Evolutionary conservation across 2,329 filamentous ascomycete genomes (phyloP).

Genomic region (Triangularia verruculosa): DNA sequence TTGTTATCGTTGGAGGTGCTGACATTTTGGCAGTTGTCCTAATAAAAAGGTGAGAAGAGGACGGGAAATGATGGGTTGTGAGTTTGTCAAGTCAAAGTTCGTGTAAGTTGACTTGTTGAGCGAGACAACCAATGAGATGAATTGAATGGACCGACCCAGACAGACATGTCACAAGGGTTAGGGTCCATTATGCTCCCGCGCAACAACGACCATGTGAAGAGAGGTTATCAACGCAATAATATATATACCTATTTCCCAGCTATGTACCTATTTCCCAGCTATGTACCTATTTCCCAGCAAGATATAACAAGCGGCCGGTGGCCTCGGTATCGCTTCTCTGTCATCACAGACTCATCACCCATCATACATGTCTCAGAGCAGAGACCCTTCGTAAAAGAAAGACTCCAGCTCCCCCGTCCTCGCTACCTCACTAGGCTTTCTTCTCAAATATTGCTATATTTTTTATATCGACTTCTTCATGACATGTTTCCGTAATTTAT

Average conservation of each 20-base stretch:
- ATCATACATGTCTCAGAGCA: neutral
- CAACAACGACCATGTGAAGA: neutral
- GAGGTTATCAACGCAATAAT: too few relatives aligned
- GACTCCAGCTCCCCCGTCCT: neutral
- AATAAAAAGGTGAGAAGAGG: neutral
- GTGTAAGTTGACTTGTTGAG: neutral
- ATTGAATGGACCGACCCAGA: too few relatives aligned
- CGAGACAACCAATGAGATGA: neutral
- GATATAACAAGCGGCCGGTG: neutral
- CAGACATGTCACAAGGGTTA: too few relatives aligned
- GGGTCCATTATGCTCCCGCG: neutral
- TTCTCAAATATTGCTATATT: too few relatives aligned
- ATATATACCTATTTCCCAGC: too few relatives aligned
- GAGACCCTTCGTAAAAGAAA: neutral
- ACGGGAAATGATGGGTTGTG: neutral
- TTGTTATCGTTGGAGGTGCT: conserved; percentile 53
- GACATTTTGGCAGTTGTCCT: conserved; percentile 24
- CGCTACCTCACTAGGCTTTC: too few relatives aligned
- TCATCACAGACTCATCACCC: neutral
- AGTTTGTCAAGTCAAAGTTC: too few relatives aligned
- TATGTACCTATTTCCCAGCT: too few relatives aligned
- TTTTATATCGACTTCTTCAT: neutral
- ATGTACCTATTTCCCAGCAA: neutral
- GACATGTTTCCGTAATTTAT: neutral
- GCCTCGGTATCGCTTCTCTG: neutral